Percentiles rank a stretch among this genome's conserved stretches.
Evolutionary conservation across 352 stramenopile genomes (phyloP).

Genomic region (Phytophthora uliginosa): DNA sequence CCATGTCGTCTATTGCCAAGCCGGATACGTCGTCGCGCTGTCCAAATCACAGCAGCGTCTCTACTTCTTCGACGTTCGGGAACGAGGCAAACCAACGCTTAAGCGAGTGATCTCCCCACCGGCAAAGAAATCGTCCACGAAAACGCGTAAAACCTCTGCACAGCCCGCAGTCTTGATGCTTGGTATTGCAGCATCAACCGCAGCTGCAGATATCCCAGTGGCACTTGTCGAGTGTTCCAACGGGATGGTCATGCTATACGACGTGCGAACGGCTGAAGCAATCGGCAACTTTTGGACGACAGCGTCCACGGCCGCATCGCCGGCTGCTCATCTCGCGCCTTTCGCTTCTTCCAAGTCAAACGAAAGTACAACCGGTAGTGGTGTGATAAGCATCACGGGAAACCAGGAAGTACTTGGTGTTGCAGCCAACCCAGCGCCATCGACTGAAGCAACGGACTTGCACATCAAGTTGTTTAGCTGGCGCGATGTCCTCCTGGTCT

Average conservation of each 20-base stretch:
- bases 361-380: background rate
- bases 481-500: constrained; percentile 50
- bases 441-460: background rate
- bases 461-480: constrained; percentile 47
- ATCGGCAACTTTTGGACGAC: constrained; percentile 47
- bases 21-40: constrained; percentile 45
- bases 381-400: background rate
- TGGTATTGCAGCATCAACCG: constrained; percentile 24
- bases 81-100: constrained; percentile 33
- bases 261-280: constrained; percentile 52
- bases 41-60: constrained; percentile 47
- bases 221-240: constrained; percentile 57
- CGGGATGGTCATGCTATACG: constrained; percentile 56
- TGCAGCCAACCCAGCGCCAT: background rate
- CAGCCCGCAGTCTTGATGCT: constrained; percentile 25
- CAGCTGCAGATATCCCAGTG: constrained; percentile 46
- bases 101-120: constrained; percentile 44
- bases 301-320: background rate
- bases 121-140: constrained; percentile 11
- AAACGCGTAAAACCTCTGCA: background rate
- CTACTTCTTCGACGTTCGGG: constrained; percentile 55
- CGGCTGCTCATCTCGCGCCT: background rate
- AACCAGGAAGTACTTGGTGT: constrained; percentile 20
- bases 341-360: background rate
- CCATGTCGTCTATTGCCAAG: constrained; percentile 30